phyloP scores from a whole-genome alignment of 2,329 filamentous ascomycete species.

The Clonostachys sp. region DNA sequence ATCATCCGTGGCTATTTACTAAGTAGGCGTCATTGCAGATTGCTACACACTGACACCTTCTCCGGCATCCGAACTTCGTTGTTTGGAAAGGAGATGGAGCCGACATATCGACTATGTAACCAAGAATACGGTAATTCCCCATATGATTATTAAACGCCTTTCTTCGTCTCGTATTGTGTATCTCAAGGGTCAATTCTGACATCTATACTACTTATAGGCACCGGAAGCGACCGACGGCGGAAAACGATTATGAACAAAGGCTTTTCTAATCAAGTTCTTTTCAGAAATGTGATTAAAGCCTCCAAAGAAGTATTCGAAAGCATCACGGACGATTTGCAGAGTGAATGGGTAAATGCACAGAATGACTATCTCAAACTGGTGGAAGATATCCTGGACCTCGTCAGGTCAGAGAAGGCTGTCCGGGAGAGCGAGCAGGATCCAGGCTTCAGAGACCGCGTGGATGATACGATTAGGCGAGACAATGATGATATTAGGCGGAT shows the following conservation, averaged over 20 bases:
- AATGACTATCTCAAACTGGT: not conserved
- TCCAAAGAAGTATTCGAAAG: no score
- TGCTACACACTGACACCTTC: slow-evolving; percentile 22
- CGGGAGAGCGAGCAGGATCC: slow-evolving; percentile 3
- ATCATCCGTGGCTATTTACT: not conserved
- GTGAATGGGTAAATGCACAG: not conserved
- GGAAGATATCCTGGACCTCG: not conserved
- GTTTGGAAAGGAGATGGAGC: slow-evolving; percentile 27
- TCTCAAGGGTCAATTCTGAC: not conserved
- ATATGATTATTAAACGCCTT: not conserved
- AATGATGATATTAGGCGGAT: no score
- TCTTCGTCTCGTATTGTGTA: not conserved
- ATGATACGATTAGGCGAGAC: not conserved
- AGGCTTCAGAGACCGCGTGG: not conserved
- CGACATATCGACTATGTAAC: slow-evolving; percentile 20
- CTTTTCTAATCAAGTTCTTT: not conserved
- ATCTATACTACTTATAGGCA: not conserved
- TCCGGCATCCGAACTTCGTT: slow-evolving; percentile 29
- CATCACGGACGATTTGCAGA: no score
- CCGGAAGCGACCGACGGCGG: slow-evolving; percentile 1
- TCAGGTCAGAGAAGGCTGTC: slow-evolving; percentile 1
- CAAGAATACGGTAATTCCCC: slow-evolving; percentile 20
- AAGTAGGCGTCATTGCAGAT: slow-evolving; percentile 14
- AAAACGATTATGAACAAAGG: slow-evolving; percentile 1
- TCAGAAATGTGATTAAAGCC: not conserved